phyloP scores from a whole-genome alignment of 176 grass and related monocot genomes.

The Metroxylon sagu region DNA sequence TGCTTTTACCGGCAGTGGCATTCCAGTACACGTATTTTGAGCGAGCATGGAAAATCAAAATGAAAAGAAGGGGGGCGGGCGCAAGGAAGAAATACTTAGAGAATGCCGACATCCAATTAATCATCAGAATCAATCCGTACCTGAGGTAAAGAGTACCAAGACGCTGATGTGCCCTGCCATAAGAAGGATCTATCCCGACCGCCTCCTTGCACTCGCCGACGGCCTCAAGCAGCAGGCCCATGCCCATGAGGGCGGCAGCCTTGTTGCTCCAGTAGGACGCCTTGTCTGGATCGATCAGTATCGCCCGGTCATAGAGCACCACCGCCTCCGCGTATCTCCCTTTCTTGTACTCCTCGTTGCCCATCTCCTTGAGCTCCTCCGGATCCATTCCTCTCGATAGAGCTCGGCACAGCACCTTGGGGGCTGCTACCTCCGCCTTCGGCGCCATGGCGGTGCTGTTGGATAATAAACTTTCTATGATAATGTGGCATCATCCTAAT shows the following conservation, averaged over 20 bases:
- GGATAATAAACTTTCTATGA: no score
- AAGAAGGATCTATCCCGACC: constrained; percentile 22
- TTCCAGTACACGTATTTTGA: no score
- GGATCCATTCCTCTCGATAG: constrained; percentile 7
- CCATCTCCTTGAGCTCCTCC: constrained; percentile 30
- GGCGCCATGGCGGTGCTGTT: no score
- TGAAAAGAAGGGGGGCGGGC: no score
- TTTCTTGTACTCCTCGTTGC: constrained; percentile 29
- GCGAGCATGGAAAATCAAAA: no score
- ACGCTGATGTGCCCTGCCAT: constrained; percentile 8
- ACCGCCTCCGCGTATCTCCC: constrained; percentile 21
- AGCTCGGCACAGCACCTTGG: constrained; percentile 18
- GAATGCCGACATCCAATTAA: no score
- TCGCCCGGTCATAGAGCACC: constrained; percentile 18
- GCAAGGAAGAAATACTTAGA: no score
- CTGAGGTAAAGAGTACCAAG: constrained; percentile 22
- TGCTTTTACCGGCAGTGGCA: no score
- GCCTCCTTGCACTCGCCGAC: constrained; percentile 16
- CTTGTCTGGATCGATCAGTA: constrained; percentile 20
- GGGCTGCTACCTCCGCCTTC: no score
- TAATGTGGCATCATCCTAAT: no score
- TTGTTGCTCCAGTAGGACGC: constrained; percentile 31
- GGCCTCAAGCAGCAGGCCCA: constrained; percentile 21
- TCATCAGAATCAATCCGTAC: not conserved
- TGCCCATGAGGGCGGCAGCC: constrained; percentile 21